Base-by-base conservation (phyloP, 768 basidiomycete species). In the Kwoniella sp. region DNA sequence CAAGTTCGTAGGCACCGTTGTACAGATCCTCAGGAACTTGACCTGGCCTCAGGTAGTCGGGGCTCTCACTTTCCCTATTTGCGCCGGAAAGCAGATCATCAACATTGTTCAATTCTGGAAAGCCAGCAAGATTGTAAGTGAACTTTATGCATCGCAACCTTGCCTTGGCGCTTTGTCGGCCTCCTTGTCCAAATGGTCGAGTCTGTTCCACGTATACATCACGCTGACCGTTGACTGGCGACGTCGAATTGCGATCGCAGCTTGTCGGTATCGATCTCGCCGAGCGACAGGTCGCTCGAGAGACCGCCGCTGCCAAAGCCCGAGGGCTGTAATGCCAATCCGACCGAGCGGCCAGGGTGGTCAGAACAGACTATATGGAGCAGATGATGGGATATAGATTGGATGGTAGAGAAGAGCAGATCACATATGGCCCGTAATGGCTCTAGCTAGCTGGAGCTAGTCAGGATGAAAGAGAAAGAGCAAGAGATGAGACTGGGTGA, bases 101-200 rank as follows among this genome's bases (percentile, higher is more conserved):
- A 96, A 97, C 79, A 80, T 90, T 33, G 93, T 99, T 7, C 96
- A 99, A 80, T 86, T 97, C 62, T 97, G 94, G 94, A 99, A 99
- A 79, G 95, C 96, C 26, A 89, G 90, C 36, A 83, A 80, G 74
- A 80, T 79, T 51, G 80, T 81, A 55, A 71, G 80, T 74, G n/a
- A n/a, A n/a, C n/a, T n/a, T n/a, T n/a, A n/a, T n/a, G n/a, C n/a
- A n/a, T n/a, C n/a, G n/a, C n/a, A 19, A 19, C 24, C 19, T 40
- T 55, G 2, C 22, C 17, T 6, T 36, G 12, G 30, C 3, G 22
- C n/a, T 47, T 22, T 50, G 9, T 56, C 5, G 1, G 33, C 22
- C 15, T 53, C 36, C 2, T 27, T 25, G 10, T 47, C 9, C 15
- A 54, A 22, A 13, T 21, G 7, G 1, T 2, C 33, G n/a, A 22